Conservation (phyloP, 805 yeast genomes). For the Metschnikowia continentalis region DNA sequence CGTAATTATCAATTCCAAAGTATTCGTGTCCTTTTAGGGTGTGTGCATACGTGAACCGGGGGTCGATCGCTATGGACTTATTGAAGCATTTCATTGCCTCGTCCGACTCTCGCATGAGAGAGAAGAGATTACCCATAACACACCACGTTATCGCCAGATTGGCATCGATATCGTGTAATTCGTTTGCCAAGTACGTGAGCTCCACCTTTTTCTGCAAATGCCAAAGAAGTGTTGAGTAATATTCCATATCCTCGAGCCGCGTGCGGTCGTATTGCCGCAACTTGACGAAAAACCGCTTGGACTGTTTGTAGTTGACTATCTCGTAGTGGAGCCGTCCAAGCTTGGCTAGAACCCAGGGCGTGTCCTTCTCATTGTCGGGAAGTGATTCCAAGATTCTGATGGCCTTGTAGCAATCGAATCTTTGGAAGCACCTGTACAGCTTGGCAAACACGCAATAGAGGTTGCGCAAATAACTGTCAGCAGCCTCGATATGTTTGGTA, state of each 20-base stretch:
- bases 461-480: slow-evolving; percentile 41
- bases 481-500: slow-evolving; percentile 11
- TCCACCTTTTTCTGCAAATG: slow-evolving; percentile 80
- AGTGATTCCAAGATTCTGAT: slow-evolving; percentile 62
- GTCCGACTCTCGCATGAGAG: slow-evolving; percentile 77
- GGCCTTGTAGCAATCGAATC: slow-evolving; percentile 78
- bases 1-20: slow-evolving; percentile 83
- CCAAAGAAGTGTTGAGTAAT: slow-evolving; percentile 88
- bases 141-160: slow-evolving; percentile 87
- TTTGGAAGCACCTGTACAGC: slow-evolving; percentile 54
- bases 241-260: slow-evolving; percentile 83
- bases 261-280: slow-evolving; percentile 71
- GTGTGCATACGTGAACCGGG: slow-evolving; percentile 77
- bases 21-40: slow-evolving; percentile 93
- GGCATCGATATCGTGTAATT: slow-evolving; percentile 61
- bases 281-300: slow-evolving; percentile 58
- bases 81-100: slow-evolving; percentile 86
- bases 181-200: slow-evolving; percentile 78
- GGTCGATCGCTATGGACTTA: slow-evolving; percentile 66
- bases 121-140: slow-evolving; percentile 82
- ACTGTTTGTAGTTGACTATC: slow-evolving; percentile 75
- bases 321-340: slow-evolving; percentile 83
- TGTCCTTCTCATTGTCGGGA: slow-evolving; percentile 56
- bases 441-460: slow-evolving; percentile 55
- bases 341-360: slow-evolving; percentile 84